Evolutionary conservation across 2,329 filamentous ascomycete species (phyloP), one percentile per base, ranked within the genome.

Genomic region (Cladosporium phlei): DNA sequence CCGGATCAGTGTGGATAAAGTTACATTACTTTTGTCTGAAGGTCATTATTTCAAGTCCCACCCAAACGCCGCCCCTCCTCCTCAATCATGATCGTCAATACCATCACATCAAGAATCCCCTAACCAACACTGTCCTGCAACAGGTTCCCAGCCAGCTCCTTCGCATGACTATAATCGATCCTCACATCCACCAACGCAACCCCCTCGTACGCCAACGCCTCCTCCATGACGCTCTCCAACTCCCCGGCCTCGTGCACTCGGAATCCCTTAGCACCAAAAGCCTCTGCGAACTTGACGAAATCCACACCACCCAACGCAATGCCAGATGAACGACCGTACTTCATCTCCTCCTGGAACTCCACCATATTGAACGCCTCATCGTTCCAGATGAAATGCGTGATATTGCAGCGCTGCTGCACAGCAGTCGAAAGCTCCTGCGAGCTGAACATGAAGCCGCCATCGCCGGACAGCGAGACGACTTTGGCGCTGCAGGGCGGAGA

Each of bases 321-420:
- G 12, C 72, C 72, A 6, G 62, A 62, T 21, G 61, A 66, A 20
- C 72, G 63, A 3, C 71, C 71, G 54, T 74, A 74, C 58, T 74
- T 75, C 58, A 70, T 66, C 47, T 71, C 69, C 58, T 74, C 72
- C 52, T 75, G 72, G 55, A 75, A 75, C 59, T 74, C 68, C 4
- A 75, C 70, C 72, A 75, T 75, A 55, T 75, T 74, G 58, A 70
- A 75, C 22, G 65, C 66, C 34, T 68, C 68, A 51, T 75, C 72
- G 54, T 75, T 75, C 70, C 71, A 74, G 52, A 74, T 64, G 50
- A 75, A 74, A 53, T 75, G 72, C 14, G 72, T 73, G 53, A 75
- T 72, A 47, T 74, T 66, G 57, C 71, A 74, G 6, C 65, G 62
- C 38, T 74, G 70, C 52, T 66, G 64, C 12, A 74, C 70, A 4